Evolutionary conservation across 805 yeast species (phyloP), one percentile per base, ranked within the genome.

Genomic region (Lipomyces spencermartinsiae): DNA sequence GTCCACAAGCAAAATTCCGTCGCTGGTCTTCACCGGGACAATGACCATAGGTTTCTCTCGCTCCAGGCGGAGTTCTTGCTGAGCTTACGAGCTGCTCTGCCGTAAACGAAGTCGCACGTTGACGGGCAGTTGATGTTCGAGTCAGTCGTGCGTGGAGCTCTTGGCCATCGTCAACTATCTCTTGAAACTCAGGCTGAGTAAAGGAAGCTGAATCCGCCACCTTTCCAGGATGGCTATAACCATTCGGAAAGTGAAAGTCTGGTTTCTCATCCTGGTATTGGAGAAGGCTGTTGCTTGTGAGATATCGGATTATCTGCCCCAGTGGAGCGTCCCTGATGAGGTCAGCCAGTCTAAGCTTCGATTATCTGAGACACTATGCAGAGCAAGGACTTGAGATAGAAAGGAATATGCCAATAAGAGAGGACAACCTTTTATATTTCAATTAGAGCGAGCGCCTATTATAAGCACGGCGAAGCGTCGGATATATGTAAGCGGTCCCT

Each of bases 271-370:
- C 64, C 46, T 25, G 61, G 29, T 58, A 61, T 4, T 19, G 34
- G 14, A 61, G 25, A 59, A 25, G 29, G 12, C 25, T 29, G 58
- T 61, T 31, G 19, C 1, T 7, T 3, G 63, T 22, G 19, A 61
- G 29, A 55, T 37, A 61, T 16, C 64, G 33, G 22, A 61, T 33
- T 29, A 61, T 37, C 58, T 58, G 64, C 34, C 64, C 64, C 34
- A 61, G 31, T 35, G 61, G 64, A 37, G 64, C 63, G 8, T 61
- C 64, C 25, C 64, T 29, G 46, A 59, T 25, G 61, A 59, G 35
- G 43, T 59, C 59, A 14, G 39, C 12, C 59, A 57, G 29, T 19
- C 1, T 31, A 46, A 57, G 14, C 8, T 53, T 22, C 3, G 49
- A 39, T 39, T 39, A 39, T 39, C 49, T 39, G 49, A 39, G 12